Base-by-base conservation (phyloP, 2,329 filamentous ascomycete genomes). In the Fusarium sp. region DNA sequence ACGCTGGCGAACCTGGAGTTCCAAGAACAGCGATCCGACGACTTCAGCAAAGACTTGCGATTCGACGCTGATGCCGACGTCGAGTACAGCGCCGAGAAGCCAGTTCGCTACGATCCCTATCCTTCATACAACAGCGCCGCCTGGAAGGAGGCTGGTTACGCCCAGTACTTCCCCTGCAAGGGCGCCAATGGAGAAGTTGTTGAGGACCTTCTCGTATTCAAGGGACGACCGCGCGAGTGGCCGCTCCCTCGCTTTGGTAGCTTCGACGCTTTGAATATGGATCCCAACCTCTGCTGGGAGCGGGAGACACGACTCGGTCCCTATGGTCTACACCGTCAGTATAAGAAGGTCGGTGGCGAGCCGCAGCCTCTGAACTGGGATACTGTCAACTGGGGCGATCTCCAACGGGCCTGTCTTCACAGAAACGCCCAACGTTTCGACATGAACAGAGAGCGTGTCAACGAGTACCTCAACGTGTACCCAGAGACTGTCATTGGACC, bases 31-130 rank as follows among this genome's bases (percentile, higher is more conserved):
- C 82, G 83, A 6, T 77, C 78, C 27, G 79, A 81, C 11, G 76
- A 81, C 33, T 78, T 81, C 24, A 76, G 73, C 35, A 74, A 72
- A 39, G 78, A 77, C 65, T 79, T 86, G 20, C 74, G 68, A 58
- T 80, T 77, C 56, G 82, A 83, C 37, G 76, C 83, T 61, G 78
- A 81, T n/a, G 77, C 80, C 10, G 78, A 79, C 57, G 72, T 81
- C 31, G 81, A 81, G 39, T 89, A 87, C 76, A 86, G 79, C 63
- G 79, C 82, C 14, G 83, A 87, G 50, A 82, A 85, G 59, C 88
- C 90, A 1, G 85, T 89, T 64, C 85, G 88, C 22, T 94, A 94
- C 82, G 87, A 92, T 67, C 93, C 93, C 0, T 95, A 95, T 73
- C 93, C 93, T 1, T 84, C 89, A 18, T 94, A 95, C 83, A 92